These are phyloP conservation scores for Aspergillus incahuasiensis DNA, from an alignment of 495 filamentous ascomycete species.

Conservation along the genomic window DNA sequence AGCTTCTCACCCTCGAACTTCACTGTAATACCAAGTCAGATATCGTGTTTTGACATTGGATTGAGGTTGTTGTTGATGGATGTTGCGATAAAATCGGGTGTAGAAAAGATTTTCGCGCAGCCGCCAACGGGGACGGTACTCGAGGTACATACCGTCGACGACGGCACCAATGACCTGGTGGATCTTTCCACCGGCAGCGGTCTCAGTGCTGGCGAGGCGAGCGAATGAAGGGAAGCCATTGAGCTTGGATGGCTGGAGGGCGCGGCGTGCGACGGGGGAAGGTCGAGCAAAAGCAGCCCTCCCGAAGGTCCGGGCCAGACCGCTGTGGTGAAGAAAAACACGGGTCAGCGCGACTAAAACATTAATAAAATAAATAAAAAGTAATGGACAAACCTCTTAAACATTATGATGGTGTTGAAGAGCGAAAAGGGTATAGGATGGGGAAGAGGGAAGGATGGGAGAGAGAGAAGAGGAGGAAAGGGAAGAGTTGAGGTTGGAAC, in stretches of 20 bases:
- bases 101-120: conserved; percentile 46
- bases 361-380: conserved; percentile 37
- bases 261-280: conserved; percentile 62
- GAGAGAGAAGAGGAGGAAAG: conserved; percentile 26
- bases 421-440: conserved; percentile 38
- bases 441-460: conserved; percentile 32
- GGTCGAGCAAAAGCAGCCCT: conserved; percentile 70
- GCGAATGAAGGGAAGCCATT: conserved; percentile 58
- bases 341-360: conserved; percentile 39
- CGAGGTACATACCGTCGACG: conserved; percentile 56
- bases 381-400: conserved; percentile 68
- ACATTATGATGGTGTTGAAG: conserved; percentile 66
- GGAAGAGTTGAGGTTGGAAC: conserved; percentile 41
- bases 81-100: conserved; percentile 31
- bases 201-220: conserved; percentile 66
- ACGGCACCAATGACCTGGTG: conserved; percentile 78
- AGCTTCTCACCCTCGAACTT: conserved; percentile 96
- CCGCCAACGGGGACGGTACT: conserved; percentile 21
- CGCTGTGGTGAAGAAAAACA: conserved; percentile 49
- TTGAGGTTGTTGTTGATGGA: conserved; percentile 35
- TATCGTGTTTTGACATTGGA: conserved; percentile 21
- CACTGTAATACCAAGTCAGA: conserved; percentile 52
- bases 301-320: conserved; percentile 73
- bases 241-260: conserved; percentile 58
- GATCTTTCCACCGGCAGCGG: conserved; percentile 70